Base-by-base conservation (phyloP, 208 protist genomes). In the Leishmania amazonensis region DNA sequence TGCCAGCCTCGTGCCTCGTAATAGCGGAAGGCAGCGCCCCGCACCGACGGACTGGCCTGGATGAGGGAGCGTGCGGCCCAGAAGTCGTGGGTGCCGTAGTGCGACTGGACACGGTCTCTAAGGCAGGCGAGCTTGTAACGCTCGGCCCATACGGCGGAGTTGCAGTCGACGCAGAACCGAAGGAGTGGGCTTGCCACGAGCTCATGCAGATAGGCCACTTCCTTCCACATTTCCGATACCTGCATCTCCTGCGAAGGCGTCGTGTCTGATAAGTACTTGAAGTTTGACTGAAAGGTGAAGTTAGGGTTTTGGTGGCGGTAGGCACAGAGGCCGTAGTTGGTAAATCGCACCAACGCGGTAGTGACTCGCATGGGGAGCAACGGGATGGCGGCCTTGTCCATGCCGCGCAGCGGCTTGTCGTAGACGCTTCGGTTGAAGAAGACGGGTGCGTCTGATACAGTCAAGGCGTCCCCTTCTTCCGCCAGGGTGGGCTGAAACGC, bases 61-160 rank as follows among this genome's bases (percentile, higher is more conserved):
- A 93, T 68, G 84, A 91, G 86, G 38, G 89, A 91, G 13, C 91
- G 91, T 76, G 74, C 83, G 0, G 54, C 77, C 89, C 91, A 95
- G 81, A 85, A 95, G 38, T 88, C 78, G 47, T 79, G 80, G 19
- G 79, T 84, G 47, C 91, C 89, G 81, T 93, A 93, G 75, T 82
- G 57, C 4, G 38, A 42, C 17, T 4, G 11, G 40, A 81, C 62
- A 53, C 65, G 31, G 54, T 85, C 45, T 45, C 73, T 49, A 68
- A 78, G 70, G 76, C 89, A 94, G n/a, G 65, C 77, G 8, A 85
- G 54, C 19, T 47, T 38, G 79, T 86, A 89, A 21, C 78, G 31
- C 35, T 53, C 42, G 13, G 17, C 31, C 81, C 81, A 85, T 15
- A 62, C 28, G 62, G 53, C 1, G 45, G 74, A 57, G 53, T 81